phyloP scores from a whole-genome alignment of 148 eudicot species.

The Cornus suecica region DNA sequence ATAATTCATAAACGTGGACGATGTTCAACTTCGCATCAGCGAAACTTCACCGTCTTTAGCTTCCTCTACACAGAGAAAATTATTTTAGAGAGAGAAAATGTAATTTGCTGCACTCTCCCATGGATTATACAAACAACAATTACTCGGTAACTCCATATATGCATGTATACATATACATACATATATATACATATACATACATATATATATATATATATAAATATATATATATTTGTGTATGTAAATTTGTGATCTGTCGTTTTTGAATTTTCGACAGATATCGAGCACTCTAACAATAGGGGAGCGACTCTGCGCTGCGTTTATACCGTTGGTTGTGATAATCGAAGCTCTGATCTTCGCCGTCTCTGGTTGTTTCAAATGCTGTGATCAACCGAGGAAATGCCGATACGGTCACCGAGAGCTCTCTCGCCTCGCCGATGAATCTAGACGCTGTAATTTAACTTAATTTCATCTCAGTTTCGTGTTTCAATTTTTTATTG shows the following conservation, averaged over 20 bases:
- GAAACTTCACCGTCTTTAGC: too few species aligned
- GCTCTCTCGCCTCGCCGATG: slow-evolving; percentile 23
- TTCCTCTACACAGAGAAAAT: too few species aligned
- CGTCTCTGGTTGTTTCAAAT: slow-evolving; percentile 21
- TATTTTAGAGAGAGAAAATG: not conserved
- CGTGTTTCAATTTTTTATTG: not conserved
- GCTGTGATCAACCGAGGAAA: not conserved
- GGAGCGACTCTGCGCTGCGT: slow-evolving; percentile 20
- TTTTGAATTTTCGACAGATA: slow-evolving; percentile 14
- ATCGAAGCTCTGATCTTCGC: slow-evolving; percentile 19
- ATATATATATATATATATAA: too few species aligned
- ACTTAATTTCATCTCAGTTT: not conserved
- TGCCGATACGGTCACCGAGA: not conserved
- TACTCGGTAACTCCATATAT: not conserved
- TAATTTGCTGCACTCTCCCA: not conserved
- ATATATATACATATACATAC: too few species aligned
- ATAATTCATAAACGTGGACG: too few species aligned
- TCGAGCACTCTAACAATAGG: slow-evolving; percentile 26
- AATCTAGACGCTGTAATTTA: slow-evolving; percentile 13
- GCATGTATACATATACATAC: too few species aligned
- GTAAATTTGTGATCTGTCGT: not conserved
- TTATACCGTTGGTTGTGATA: slow-evolving; percentile 15
- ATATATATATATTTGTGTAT: not conserved
- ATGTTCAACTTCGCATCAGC: too few species aligned
- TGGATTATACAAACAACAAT: not conserved